Evolutionary conservation across 352 stramenopile genomes (phyloP).

Genomic region (Globisporangium apiculatum): DNA sequence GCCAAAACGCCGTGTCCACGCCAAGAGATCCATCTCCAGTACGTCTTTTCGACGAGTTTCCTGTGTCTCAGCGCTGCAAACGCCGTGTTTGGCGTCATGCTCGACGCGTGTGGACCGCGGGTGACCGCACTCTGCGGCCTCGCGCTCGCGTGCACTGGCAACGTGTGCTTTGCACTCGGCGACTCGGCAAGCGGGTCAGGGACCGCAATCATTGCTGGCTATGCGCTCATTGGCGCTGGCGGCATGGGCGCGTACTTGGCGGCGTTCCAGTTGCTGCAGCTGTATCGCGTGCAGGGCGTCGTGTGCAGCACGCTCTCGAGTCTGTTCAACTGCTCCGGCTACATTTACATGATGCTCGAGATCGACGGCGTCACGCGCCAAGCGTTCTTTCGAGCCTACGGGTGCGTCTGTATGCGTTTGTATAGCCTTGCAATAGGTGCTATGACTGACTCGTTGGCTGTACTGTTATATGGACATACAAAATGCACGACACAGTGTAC

Average conservation of each 20-base stretch:
- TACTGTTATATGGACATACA: no score
- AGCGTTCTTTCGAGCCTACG: slow-evolving; percentile 53
- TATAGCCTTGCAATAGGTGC: neutral
- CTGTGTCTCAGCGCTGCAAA: slow-evolving; percentile 76
- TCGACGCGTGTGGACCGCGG: slow-evolving; percentile 61
- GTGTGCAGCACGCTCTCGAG: slow-evolving; percentile 78
- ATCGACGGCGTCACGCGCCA: slow-evolving; percentile 34
- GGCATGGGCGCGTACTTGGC: slow-evolving; percentile 74
- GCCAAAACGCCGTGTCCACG: slow-evolving; percentile 26
- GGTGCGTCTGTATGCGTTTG: slow-evolving; percentile 26
- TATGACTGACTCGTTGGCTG: no score
- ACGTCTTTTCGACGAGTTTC: slow-evolving; percentile 73
- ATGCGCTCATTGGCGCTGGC: slow-evolving; percentile 56
- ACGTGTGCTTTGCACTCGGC: slow-evolving; percentile 47
- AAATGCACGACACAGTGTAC: slow-evolving; percentile 15
- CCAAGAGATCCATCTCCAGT: slow-evolving; percentile 70
- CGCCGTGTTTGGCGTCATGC: slow-evolving; percentile 65
- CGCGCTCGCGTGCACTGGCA: slow-evolving; percentile 36
- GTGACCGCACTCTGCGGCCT: slow-evolving; percentile 50
- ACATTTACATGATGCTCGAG: slow-evolving; percentile 80
- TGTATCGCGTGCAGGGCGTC: slow-evolving; percentile 68
- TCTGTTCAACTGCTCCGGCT: slow-evolving; percentile 80
- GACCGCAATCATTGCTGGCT: slow-evolving; percentile 55
- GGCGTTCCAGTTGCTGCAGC: slow-evolving; percentile 73
- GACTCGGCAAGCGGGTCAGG: slow-evolving; percentile 45